These are phyloP conservation scores for Quercus cerris DNA, from an alignment of 306 rosid genomes.

Conservation along the genomic window DNA sequence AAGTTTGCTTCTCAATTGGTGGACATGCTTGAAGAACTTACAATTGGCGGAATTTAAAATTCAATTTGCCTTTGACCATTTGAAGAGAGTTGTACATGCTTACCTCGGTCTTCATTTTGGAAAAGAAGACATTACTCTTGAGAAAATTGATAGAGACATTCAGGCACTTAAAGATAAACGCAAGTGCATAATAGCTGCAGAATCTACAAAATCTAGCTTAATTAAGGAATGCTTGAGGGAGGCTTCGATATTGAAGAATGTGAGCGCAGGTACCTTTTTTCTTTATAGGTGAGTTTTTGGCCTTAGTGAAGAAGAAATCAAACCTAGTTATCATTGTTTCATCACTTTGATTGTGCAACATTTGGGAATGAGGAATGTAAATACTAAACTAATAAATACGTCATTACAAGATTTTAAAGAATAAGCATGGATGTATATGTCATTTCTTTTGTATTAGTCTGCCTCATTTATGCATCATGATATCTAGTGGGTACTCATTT, in stretches of 20 bases:
- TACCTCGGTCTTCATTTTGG: background rate
- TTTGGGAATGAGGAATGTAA: no score
- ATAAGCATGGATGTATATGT: no score
- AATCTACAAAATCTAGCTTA: background rate
- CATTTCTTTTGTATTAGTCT: no score
- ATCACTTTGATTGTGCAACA: no score
- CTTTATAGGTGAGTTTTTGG: no score
- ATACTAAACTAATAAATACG: no score
- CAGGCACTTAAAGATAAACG: background rate
- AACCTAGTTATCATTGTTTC: no score
- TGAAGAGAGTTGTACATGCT: background rate
- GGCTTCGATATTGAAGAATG: background rate
- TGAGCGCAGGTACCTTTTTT: background rate
- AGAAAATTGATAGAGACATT: background rate
- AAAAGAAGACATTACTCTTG: background rate
- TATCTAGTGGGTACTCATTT: no score
- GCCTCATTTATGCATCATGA: no score
- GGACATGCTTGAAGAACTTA: background rate
- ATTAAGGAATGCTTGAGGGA: background rate
- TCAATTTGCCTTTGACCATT: background rate
- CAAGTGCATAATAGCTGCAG: background rate
- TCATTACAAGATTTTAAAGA: no score
- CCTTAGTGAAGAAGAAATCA: no score
- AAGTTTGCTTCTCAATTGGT: background rate
- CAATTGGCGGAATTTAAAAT: background rate